A percentile compares a stretch with the other conserved stretches of the same genome.
These are phyloP conservation scores for Phytophthora podocarpi DNA, from an alignment of 352 stramenopile genomes.

Conservation along the genomic window DNA sequence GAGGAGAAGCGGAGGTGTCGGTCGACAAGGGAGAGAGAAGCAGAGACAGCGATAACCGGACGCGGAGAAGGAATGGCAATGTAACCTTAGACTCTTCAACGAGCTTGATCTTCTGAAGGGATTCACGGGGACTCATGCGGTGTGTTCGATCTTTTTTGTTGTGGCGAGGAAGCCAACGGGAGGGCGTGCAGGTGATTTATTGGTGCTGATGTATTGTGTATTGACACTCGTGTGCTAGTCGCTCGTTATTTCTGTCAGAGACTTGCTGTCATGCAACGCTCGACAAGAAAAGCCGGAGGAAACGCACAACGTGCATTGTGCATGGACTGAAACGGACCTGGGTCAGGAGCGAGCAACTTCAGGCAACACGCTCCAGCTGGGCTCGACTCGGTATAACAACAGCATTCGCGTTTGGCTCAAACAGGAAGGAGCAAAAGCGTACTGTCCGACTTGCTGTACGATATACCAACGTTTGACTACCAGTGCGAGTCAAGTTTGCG, in stretches of 20 bases:
- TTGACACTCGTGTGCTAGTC: not conserved
- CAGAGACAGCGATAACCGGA: conserved; percentile 29
- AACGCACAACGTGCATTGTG: conserved; percentile 21
- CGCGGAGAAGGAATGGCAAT: conserved; percentile 35
- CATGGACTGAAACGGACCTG: conserved; percentile 29
- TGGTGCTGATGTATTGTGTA: not conserved
- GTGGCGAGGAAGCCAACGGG: not conserved
- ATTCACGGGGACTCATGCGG: not conserved
- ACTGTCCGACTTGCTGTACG: conserved; percentile 12
- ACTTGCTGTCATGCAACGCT: conserved; percentile 4
- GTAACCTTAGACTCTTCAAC: conserved; percentile 46
- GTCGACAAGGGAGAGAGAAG: conserved; percentile 8
- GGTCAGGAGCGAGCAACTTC: conserved; percentile 8
- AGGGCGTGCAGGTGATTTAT: not conserved
- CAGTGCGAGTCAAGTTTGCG: not conserved
- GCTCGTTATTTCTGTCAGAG: conserved; percentile 28
- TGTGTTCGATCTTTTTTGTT: not conserved
- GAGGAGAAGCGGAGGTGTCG: conserved; percentile 4
- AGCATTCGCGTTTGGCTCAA: not conserved
- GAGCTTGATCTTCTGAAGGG: conserved; percentile 1
- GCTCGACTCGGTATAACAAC: conserved; percentile 7
- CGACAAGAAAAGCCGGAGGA: conserved; percentile 32
- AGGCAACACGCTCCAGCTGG: not conserved
- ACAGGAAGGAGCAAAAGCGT: not conserved
- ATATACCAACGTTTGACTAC: too few relatives aligned